Conservation (phyloP, 805 yeast species). For the Candida alai region DNA sequence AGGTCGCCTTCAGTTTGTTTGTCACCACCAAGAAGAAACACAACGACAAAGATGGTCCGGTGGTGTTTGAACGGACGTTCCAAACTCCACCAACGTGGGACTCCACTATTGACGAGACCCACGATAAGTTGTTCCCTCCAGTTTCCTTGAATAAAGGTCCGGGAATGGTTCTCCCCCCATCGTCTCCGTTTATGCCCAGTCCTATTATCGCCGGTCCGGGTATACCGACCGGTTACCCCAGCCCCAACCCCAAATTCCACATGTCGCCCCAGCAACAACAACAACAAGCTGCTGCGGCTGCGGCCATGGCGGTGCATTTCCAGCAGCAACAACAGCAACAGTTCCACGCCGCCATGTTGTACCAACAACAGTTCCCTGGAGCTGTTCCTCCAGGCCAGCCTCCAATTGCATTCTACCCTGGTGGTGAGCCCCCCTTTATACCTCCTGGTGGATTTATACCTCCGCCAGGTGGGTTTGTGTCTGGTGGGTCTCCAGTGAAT, state of each 20-base stretch:
- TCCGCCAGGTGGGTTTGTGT: conserved; percentile 26
- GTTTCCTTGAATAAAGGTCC: conserved; percentile 18
- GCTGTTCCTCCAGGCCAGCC: conserved; percentile 30
- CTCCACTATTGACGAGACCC: conserved; percentile 53
- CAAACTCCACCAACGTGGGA: conserved; percentile 79
- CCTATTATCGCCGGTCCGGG: conserved; percentile 27
- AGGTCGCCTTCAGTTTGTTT: conserved; percentile 50
- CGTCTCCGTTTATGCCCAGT: conserved; percentile 27
- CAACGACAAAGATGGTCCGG: conserved; percentile 17
- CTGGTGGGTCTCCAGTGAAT: conserved; percentile 26
- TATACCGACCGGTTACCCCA: conserved; percentile 14
- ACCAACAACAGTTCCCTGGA: conserved; percentile 31
- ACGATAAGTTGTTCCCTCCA: conserved; percentile 48
- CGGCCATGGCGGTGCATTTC: conserved; percentile 30
- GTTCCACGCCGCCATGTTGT: conserved; percentile 35
- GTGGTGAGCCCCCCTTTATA: conserved; percentile 28
- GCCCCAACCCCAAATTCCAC: conserved; percentile 19
- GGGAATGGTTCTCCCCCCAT: conserved; percentile 15
- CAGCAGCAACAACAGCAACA: conserved; percentile 39
- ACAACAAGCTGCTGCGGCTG: conserved; percentile 17
- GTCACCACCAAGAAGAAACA: conserved; percentile 38
- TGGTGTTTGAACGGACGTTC: conserved; percentile 57
- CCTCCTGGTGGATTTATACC: conserved; percentile 36
- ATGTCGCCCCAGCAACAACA: conserved; percentile 31
- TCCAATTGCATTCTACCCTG: conserved; percentile 31